Evolutionary conservation across 768 basidiomycete genomes (phyloP), one percentile per base, ranked within the genome.

Genomic region (Punctularia strigosozonata): DNA sequence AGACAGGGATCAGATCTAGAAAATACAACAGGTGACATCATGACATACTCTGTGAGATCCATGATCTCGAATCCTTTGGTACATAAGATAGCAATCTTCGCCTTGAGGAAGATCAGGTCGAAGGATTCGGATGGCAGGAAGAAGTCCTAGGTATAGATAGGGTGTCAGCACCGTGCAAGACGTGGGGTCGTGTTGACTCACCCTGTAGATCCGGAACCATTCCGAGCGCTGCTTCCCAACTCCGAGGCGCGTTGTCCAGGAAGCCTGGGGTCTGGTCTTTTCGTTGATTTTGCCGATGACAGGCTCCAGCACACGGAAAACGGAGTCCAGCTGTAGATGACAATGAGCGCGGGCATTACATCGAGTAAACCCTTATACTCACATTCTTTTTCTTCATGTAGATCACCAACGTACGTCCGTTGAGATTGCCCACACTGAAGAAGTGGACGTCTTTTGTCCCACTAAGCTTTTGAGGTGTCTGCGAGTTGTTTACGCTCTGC

Each of bases 41-140:
- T 6, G 18, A 57, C 85, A 32, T 63, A 94, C 86, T 92, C 87
- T 18, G 78, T 77, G 30, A 97, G 70, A 49, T 97, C 89, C 85
- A 98, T 97, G 50, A 97, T 94, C 58, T 97, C 92, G 50, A 97
- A 97, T 28, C 92, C 91, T 52, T 87, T 88, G 0, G 85, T 79
- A 49, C 92, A 92, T 21, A 95, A 71, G 41, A 99, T 85, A 3
- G 86, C 91, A 45, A 99, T 84, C 61, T 84, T 86, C 6, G 85
- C 84, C 55, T 92, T 91, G 41, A 97, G 65, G 71, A 97, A 98
- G 44, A 90, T 78, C 31, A 97, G 66, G 52, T 89, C 85, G 46
- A 77, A 88, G 0, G 91, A 81, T 53, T 95, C 90, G 0, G 85
- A 89, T 2, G 87, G 89, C 36, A 94, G 59, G 73, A 88, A 92